A percentile compares a stretch with the other conserved stretches of the same genome.
phyloP scores from a whole-genome alignment of 1,284 basidiomycete species.

The Apiotrichum domesticum region DNA sequence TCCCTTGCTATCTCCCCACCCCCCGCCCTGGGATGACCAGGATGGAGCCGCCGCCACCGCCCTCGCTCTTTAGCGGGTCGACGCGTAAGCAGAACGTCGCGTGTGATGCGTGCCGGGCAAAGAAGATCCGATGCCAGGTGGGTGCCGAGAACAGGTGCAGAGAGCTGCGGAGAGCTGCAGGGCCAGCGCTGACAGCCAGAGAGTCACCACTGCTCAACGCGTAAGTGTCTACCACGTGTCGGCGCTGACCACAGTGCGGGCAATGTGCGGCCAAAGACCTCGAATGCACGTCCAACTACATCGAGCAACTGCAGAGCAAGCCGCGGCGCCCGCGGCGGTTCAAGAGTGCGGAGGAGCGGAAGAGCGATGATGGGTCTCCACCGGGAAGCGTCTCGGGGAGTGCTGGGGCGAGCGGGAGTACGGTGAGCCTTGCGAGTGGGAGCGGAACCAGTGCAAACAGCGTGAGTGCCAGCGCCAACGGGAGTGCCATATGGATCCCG shows the following conservation, averaged over 20 bases:
- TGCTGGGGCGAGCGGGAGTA: not conserved
- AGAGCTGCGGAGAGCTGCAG: slow-evolving; percentile 18
- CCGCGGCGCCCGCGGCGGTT: slow-evolving; percentile 20
- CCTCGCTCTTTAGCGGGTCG: slow-evolving; percentile 9
- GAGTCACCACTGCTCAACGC: slow-evolving; percentile 10
- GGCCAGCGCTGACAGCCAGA: slow-evolving; percentile 16
- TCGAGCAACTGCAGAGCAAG: slow-evolving; percentile 34
- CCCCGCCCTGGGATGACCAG: not conserved
- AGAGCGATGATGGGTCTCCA: not conserved
- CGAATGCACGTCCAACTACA: slow-evolving; percentile 38
- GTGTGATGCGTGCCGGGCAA: slow-evolving; percentile 66
- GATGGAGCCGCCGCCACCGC: slow-evolving; percentile 8
- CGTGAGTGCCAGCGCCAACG: not conserved
- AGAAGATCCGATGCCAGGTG: slow-evolving; percentile 36
- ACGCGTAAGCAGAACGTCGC: slow-evolving; percentile 73
- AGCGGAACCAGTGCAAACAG: not conserved
- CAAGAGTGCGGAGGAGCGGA: slow-evolving; percentile 2
- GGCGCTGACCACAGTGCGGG: slow-evolving; percentile 27
- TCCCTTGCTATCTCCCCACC: no score
- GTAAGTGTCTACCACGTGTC: slow-evolving; percentile 19
- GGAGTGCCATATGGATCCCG: not conserved
- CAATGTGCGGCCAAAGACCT: slow-evolving; percentile 30
- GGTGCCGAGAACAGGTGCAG: slow-evolving; percentile 27
- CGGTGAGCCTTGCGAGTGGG: no score
- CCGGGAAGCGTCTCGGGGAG: not conserved